These are phyloP conservation scores for Sphenostylis stenocarpa DNA, from an alignment of 306 rosid species.

Conservation along the genomic window DNA sequence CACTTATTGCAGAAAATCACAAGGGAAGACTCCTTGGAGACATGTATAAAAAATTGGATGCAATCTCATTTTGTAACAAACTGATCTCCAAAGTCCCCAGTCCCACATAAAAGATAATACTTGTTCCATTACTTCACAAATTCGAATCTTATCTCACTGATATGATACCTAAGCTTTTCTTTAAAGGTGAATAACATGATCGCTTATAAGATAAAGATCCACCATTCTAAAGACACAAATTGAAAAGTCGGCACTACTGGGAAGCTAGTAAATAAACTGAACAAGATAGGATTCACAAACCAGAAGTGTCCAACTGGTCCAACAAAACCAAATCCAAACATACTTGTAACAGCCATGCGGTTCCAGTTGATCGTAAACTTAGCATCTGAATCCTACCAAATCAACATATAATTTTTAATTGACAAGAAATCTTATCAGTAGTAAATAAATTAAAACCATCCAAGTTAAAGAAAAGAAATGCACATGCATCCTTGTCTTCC, in stretches of 20 bases:
- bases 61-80: background rate
- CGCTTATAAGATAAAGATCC: background rate
- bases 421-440: background rate
- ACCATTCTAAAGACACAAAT: background rate
- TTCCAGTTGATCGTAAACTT: slow-evolving; percentile 59
- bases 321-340: slow-evolving; percentile 77
- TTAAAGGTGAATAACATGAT: background rate
- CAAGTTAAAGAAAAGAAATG: background rate
- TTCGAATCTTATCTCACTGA: background rate
- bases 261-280: slow-evolving; percentile 17
- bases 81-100: background rate
- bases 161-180: background rate
- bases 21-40: background rate
- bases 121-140: background rate
- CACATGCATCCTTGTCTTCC: background rate
- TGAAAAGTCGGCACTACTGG: background rate
- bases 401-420: background rate
- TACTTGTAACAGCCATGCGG: slow-evolving; percentile 75
- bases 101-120: background rate
- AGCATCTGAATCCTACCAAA: slow-evolving; percentile 37
- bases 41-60: slow-evolving; percentile 9
- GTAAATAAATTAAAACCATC: background rate
- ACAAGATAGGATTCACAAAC: slow-evolving; percentile 40
- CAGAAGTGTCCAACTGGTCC: slow-evolving; percentile 94
- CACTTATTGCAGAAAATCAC: background rate